Percentiles rank a stretch among this genome's conserved stretches.
These are phyloP conservation scores for Cryptococcus jaspeensis DNA, from an alignment of 1,284 basidiomycete species.

Conservation along the genomic window DNA sequence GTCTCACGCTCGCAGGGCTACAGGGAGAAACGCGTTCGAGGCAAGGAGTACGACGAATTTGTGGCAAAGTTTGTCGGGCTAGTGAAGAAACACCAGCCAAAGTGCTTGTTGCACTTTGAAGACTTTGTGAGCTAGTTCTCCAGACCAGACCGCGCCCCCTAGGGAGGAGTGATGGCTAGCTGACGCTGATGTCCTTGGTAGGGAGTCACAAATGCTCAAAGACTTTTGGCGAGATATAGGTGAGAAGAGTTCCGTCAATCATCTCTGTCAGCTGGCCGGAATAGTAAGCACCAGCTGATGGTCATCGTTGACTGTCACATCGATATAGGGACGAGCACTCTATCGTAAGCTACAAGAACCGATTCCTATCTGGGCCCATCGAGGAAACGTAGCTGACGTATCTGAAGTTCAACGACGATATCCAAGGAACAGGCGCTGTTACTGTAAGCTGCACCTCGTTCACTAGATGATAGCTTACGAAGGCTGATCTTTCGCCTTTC, in stretches of 20 bases:
- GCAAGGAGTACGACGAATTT: slow-evolving; percentile 39
- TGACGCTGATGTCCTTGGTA: slow-evolving; percentile 9
- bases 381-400: slow-evolving; percentile 5
- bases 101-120: slow-evolving; percentile 44
- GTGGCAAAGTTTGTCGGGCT: slow-evolving; percentile 43
- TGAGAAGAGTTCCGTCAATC: slow-evolving; percentile 5
- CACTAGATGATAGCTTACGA: slow-evolving; percentile 55
- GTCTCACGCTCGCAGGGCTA: slow-evolving; percentile 27
- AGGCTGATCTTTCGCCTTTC: slow-evolving; percentile 52
- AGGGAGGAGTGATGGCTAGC: no score
- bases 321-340: slow-evolving; percentile 63
- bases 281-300: background rate
- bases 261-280: background rate
- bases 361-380: background rate
- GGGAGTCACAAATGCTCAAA: slow-evolving; percentile 62
- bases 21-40: slow-evolving; percentile 37
- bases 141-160: no score
- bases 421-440: slow-evolving; percentile 80
- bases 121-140: slow-evolving; percentile 41
- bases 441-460: slow-evolving; percentile 49
- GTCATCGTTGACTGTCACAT: slow-evolving; percentile 20
- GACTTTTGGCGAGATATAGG: slow-evolving; percentile 56
- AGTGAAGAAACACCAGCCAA: slow-evolving; percentile 37
- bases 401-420: slow-evolving; percentile 67
- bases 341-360: slow-evolving; percentile 56